Evolutionary conservation across 768 basidiomycete genomes (phyloP).

Genomic region (Nidularia sp.): DNA sequence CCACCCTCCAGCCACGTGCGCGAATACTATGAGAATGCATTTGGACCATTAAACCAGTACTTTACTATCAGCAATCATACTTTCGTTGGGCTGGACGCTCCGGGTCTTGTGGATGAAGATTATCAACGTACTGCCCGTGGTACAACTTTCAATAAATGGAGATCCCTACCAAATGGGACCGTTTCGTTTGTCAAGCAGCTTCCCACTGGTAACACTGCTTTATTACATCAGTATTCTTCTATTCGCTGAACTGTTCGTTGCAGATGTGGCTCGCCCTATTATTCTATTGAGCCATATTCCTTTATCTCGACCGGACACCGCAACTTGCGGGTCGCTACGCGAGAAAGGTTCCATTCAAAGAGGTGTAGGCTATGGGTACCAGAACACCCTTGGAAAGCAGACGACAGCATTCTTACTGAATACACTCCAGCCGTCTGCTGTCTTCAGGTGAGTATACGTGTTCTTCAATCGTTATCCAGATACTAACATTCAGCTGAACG

Average conservation of each 20-base stretch:
- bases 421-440: constrained; percentile 54
- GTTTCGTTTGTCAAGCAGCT: constrained; percentile 56
- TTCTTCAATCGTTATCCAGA: constrained; percentile 4
- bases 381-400: constrained; percentile 77
- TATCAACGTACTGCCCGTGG: constrained; percentile 55
- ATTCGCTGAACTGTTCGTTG: not conserved
- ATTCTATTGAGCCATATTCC: constrained; percentile 88
- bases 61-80: constrained; percentile 66
- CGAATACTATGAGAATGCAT: constrained; percentile 51
- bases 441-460: constrained; percentile 60
- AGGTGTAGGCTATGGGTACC: constrained; percentile 79
- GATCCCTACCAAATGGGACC: constrained; percentile 45
- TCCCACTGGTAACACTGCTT: constrained; percentile 27
- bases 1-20: constrained; percentile 52
- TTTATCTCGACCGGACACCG: constrained; percentile 68
- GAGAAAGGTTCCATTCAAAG: constrained; percentile 70
- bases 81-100: constrained; percentile 69
- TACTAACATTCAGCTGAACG: not conserved
- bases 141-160: constrained; percentile 52
- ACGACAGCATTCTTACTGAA: constrained; percentile 72
- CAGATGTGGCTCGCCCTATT: constrained; percentile 36
- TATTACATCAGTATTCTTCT: too few species aligned
- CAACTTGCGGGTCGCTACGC: constrained; percentile 72
- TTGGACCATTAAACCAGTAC: constrained; percentile 66
- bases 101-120: constrained; percentile 81